Conservation (phyloP, 1,139 yeast genomes). For the Pichia sp. region DNA sequence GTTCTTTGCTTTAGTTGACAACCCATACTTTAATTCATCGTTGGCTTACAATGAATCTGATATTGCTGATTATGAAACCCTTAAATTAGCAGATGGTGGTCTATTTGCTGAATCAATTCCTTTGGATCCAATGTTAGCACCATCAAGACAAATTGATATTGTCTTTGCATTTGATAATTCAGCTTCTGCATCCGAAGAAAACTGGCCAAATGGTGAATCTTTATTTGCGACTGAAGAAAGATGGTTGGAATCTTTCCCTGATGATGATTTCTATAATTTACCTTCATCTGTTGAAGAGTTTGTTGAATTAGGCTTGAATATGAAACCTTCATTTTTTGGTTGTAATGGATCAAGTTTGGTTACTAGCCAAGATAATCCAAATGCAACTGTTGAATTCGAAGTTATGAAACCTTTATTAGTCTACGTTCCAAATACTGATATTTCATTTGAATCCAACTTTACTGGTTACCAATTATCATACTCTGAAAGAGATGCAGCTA, state of each 20-base stretch:
- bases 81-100: slow-evolving; percentile 57
- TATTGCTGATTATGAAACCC: slow-evolving; percentile 30
- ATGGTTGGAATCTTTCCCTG: slow-evolving; percentile 36
- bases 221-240: slow-evolving; percentile 32
- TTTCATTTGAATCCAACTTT: slow-evolving; percentile 41
- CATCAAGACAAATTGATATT: slow-evolving; percentile 45
- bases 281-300: slow-evolving; percentile 40
- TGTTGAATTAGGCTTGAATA: slow-evolving; percentile 36
- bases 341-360: slow-evolving; percentile 31
- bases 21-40: slow-evolving; percentile 54
- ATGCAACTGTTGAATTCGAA: slow-evolving; percentile 28
- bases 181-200: slow-evolving; percentile 39
- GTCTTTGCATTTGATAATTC: slow-evolving; percentile 61
- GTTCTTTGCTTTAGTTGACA: slow-evolving; percentile 42
- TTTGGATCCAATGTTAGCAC: slow-evolving; percentile 50
- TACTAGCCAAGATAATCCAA: slow-evolving; percentile 28
- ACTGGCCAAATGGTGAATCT: slow-evolving; percentile 65
- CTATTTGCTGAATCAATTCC: slow-evolving; percentile 61
- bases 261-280: slow-evolving; percentile 42
- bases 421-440: slow-evolving; percentile 49
- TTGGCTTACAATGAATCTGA: slow-evolving; percentile 33
- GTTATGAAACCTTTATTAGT: slow-evolving; percentile 45
- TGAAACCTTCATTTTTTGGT: slow-evolving; percentile 49
- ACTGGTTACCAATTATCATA: slow-evolving; percentile 40
- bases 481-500: slow-evolving; percentile 39